Conservation (phyloP, 176 grass and related monocot genomes). For the Carex myosuroides region DNA sequence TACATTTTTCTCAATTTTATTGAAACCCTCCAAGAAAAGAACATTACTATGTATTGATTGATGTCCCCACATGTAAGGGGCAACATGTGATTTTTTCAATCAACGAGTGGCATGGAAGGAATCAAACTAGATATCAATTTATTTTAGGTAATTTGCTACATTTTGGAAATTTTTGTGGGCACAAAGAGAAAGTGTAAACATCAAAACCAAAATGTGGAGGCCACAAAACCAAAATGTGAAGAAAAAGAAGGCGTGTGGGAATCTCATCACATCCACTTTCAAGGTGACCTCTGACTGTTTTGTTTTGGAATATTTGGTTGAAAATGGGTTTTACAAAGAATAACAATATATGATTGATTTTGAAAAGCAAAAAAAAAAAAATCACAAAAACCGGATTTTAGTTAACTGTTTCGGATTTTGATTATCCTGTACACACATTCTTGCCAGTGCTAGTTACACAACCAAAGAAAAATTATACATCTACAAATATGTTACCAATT, state of each 20-base stretch:
- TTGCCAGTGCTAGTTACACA: not conserved
- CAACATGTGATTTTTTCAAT: not conserved
- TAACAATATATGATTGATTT: not conserved
- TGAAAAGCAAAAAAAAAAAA: not conserved
- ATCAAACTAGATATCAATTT: not conserved
- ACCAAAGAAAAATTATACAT: not conserved
- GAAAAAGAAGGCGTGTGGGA: not conserved
- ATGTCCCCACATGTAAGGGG: not conserved
- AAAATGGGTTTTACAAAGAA: not conserved
- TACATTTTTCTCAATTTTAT: not conserved
- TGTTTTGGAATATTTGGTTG: not conserved
- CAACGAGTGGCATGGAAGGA: not conserved
- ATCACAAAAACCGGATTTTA: not conserved
- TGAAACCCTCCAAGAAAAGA: not conserved
- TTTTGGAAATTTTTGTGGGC: not conserved
- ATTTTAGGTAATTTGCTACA: not conserved
- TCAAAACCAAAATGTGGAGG: not conserved
- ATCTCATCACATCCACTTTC: conserved; percentile 20
- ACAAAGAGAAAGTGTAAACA: conserved; percentile 1
- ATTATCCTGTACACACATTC: not conserved
- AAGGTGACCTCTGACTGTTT: not conserved
- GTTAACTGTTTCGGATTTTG: not conserved
- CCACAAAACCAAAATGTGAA: not conserved
- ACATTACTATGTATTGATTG: not conserved
- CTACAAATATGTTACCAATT: not conserved